These are phyloP conservation scores for Anthoceros angustus DNA, from an alignment of 225 moss, liverwort and hornwort species.

Conservation along the genomic window DNA sequence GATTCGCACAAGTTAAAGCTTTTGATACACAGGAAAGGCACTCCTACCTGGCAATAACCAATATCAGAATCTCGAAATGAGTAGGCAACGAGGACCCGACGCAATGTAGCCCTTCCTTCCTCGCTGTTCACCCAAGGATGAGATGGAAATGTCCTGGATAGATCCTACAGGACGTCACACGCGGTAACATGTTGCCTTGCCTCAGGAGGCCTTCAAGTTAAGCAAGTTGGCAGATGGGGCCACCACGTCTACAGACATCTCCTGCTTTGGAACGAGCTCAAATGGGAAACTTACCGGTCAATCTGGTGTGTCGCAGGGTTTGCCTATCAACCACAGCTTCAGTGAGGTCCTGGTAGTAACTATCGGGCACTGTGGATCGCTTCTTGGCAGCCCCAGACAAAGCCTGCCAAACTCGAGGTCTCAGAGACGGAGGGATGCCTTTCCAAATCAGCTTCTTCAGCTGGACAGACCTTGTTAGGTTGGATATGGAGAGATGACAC, in stretches of 20 bases:
- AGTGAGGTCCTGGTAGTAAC: slow-evolving; percentile 75
- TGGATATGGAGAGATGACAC: slow-evolving; percentile 65
- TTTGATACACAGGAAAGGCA: too few species aligned
- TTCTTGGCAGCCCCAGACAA: slow-evolving; percentile 70
- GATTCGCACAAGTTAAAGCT: too few species aligned
- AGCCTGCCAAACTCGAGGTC: slow-evolving; percentile 76
- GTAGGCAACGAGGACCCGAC: slow-evolving; percentile 77
- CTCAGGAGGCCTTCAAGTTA: not conserved
- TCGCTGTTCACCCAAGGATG: slow-evolving; percentile 84
- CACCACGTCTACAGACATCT: too few species aligned
- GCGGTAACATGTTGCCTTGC: not conserved
- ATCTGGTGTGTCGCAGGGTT: slow-evolving; percentile 80
- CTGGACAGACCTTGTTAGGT: slow-evolving; percentile 64
- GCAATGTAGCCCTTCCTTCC: slow-evolving; percentile 73
- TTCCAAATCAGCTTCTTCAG: slow-evolving; percentile 89
- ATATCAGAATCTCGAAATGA: slow-evolving; percentile 89
- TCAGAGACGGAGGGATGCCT: slow-evolving; percentile 74
- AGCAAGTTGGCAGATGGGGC: not conserved
- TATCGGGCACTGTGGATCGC: slow-evolving; percentile 74
- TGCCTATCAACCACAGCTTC: slow-evolving; percentile 59
- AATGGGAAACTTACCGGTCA: slow-evolving; percentile 41
- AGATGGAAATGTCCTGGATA: slow-evolving; percentile 78
- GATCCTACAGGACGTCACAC: slow-evolving; percentile 34
- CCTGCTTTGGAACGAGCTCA: not conserved
- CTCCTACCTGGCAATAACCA: slow-evolving; percentile 83